These are phyloP conservation scores for Chlamydomonas incerta DNA, from an alignment of 139 green algal species.

Conservation along the genomic window DNA sequence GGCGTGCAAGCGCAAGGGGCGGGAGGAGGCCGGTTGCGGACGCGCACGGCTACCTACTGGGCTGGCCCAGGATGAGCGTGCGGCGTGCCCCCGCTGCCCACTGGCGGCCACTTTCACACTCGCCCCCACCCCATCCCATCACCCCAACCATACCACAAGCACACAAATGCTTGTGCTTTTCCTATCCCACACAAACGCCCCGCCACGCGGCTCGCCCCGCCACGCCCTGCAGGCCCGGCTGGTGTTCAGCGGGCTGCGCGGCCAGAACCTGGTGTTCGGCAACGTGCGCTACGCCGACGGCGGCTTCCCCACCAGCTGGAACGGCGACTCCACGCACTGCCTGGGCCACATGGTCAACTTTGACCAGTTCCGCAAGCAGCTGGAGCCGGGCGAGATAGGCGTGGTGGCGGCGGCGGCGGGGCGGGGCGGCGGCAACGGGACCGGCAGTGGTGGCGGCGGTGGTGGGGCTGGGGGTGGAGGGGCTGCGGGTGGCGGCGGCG, in stretches of 20 bases:
- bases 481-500: no score
- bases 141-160: no score
- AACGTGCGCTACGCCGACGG: conserved; percentile 17
- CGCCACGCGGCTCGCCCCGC: no score
- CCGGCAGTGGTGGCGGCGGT: not conserved
- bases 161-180: no score
- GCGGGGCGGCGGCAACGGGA: not conserved
- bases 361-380: not conserved
- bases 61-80: no score
- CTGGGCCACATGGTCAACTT: conserved; percentile 23
- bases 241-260: not conserved
- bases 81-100: no score
- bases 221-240: not conserved
- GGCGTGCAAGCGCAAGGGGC: no score
- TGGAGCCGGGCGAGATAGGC: not conserved
- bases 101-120: no score
- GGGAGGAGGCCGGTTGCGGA: no score
- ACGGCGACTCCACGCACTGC: conserved; percentile 24
- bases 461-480: not conserved
- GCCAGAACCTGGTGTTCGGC: conserved; percentile 28
- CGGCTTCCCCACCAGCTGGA: not conserved
- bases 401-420: not conserved
- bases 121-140: no score
- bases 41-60: no score
- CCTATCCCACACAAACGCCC: no score